These are phyloP conservation scores for Fomitopsis betulina DNA, from an alignment of 1,284 basidiomycete species.

Conservation along the genomic window DNA sequence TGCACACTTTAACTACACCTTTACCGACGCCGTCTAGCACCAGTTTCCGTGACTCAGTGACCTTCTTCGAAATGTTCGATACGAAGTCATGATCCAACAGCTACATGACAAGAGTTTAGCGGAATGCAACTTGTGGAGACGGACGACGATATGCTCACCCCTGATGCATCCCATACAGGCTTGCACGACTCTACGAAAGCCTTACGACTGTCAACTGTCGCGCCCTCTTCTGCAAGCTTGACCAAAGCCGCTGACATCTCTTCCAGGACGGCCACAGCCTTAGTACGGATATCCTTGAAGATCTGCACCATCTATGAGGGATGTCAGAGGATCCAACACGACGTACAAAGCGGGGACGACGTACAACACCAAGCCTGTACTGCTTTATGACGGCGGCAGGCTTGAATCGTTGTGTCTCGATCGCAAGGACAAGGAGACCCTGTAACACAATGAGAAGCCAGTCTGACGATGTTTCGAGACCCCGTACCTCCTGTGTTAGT, in stretches of 20 bases:
- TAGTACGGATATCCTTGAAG: constrained; percentile 57
- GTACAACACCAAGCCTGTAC: constrained; percentile 64
- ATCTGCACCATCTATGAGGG: constrained; percentile 51
- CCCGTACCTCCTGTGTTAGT: constrained; percentile 64
- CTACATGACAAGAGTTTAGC: constrained; percentile 1
- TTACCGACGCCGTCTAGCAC: constrained; percentile 68
- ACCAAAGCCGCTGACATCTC: constrained; percentile 51
- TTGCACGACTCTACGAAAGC: constrained; percentile 48
- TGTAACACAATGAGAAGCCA: constrained; percentile 20
- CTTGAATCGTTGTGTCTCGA: constrained; percentile 70
- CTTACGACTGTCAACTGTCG: constrained; percentile 46
- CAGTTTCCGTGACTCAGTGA: constrained; percentile 65
- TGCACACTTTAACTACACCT: constrained; percentile 53
- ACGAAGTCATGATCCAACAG: constrained; percentile 68
- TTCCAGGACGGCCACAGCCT: constrained; percentile 46
- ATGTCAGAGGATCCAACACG: constrained; percentile 1
- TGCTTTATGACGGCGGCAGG: constrained; percentile 60
- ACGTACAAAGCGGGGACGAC: constrained; percentile 18
- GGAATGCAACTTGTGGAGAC: not conserved
- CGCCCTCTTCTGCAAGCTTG: constrained; percentile 46
- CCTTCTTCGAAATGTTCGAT: constrained; percentile 54
- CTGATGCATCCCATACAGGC: constrained; percentile 31
- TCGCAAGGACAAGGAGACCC: constrained; percentile 63
- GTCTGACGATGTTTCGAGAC: not conserved
- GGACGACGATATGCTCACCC: constrained; percentile 31